These are phyloP conservation scores for Uronychia binucleata DNA, from an alignment of 73 alveolate genomes.

Conservation along the genomic window DNA sequence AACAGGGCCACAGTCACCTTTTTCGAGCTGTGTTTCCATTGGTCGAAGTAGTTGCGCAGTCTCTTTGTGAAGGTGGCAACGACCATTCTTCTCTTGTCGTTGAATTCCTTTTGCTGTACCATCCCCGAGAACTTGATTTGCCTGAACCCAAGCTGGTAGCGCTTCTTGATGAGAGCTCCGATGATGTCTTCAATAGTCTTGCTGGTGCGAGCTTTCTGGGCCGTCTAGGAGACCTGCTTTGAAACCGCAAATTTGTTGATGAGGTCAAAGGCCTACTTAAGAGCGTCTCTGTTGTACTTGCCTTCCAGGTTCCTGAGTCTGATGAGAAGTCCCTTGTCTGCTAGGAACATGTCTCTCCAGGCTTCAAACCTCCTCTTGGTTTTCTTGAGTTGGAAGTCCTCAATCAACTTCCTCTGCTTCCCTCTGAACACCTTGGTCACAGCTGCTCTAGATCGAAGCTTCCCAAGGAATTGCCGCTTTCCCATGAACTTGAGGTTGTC, in stretches of 20 bases:
- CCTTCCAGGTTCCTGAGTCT: neutral
- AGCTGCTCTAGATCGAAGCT: neutral
- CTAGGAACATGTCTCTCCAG: neutral
- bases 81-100: slow-evolving; percentile 5
- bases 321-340: neutral
- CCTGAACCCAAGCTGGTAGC: slow-evolving; percentile 13
- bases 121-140: slow-evolving; percentile 3
- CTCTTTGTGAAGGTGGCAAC: slow-evolving; percentile 2
- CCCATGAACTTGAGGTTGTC: slow-evolving; percentile 6
- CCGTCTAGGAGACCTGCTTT: slow-evolving; percentile 8
- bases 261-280: slow-evolving; percentile 10
- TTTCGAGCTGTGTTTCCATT: slow-evolving; percentile 22
- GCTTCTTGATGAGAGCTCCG: neutral
- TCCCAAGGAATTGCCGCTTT: neutral
- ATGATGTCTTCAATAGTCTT: slow-evolving; percentile 9
- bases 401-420: neutral
- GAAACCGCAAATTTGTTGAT: slow-evolving; percentile 18
- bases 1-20: neutral
- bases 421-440: neutral
- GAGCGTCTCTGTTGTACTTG: slow-evolving; percentile 4
- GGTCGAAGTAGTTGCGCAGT: slow-evolving; percentile 12
- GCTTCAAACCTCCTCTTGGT: neutral
- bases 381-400: neutral
- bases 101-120: neutral
- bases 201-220: slow-evolving; percentile 10